Base-by-base conservation (phyloP, 2,329 filamentous ascomycete species). In the Cercospora zeina region DNA sequence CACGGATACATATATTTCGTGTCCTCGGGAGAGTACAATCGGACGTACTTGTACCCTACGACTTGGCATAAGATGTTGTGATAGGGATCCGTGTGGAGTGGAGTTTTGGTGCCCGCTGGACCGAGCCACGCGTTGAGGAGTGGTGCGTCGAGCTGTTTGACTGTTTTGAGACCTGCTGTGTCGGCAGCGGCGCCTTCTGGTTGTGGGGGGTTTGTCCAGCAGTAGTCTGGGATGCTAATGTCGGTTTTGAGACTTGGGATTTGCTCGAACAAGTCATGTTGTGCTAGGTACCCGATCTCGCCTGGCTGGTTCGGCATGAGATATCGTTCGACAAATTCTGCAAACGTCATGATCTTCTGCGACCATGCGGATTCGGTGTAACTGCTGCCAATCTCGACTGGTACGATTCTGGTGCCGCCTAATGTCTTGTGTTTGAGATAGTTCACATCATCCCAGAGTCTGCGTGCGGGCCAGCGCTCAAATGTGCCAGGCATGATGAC, bases 71-170 rank as follows among this genome's bases (percentile, higher is more conserved):
- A 84, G 53, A 97, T 85, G 72, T 97, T 97, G 73, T 97, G 91
- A 74, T 97, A 96, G 1, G 90, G 91, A 71, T 97, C 95, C 1
- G 91, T 96, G 75, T 99, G 95, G 0, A 97, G 80, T 1, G 95
- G 95, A 0, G 92, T 96, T 66, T 96, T 93, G 0, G 95, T 97
- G 54, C 87, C 87, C 0, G 87, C 81, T 0, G 95, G 95, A 0
- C 95, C 95, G 66, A 97, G 89, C 95, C 95, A 99, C 7, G 91
- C 92, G 75, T 97, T 96, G 16, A 96, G 81, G 47, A 89, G 79
- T 0, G 91, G 91, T 21, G 85, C 82, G 8, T 77, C 73, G 19
- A 80, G 73, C 16, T 70, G 55, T 36, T 61, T 47, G 9, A 61
- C 65, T 1, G 24, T 39, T 5, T 56, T 42, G 2, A 72, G 59